These are phyloP conservation scores for Nothophoma quercina DNA, from an alignment of 2,329 filamentous ascomycete genomes.

Conservation along the genomic window DNA sequence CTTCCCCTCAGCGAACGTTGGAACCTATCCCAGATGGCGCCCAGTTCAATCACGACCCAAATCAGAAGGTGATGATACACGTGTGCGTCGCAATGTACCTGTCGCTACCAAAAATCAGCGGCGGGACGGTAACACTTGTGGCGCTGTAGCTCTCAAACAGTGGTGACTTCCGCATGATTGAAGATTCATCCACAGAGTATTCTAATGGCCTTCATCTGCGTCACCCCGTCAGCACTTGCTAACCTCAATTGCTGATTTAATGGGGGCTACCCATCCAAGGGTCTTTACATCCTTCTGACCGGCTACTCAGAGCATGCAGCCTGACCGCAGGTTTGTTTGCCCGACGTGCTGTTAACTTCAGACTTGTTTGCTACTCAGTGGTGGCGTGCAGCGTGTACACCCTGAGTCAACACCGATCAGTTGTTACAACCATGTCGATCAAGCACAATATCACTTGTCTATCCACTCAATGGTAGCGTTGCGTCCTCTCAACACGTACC, in stretches of 20 bases:
- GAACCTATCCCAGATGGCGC: neutral
- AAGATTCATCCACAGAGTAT: neutral
- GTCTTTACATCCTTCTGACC: too few relatives aligned
- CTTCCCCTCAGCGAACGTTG: neutral
- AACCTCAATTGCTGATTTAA: neutral
- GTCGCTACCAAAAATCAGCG: neutral
- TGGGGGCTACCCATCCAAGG: too few relatives aligned
- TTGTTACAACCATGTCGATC: neutral
- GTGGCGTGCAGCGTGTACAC: neutral
- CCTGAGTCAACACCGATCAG: neutral
- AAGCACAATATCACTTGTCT: neutral
- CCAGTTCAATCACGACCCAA: too few relatives aligned
- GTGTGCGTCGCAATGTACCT: too few relatives aligned
- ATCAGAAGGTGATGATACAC: too few relatives aligned
- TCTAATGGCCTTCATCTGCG: neutral
- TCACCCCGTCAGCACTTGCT: neutral
- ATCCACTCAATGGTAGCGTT: neutral
- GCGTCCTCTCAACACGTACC: neutral
- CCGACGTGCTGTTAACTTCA: neutral
- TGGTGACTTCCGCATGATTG: neutral
- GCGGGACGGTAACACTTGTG: neutral
- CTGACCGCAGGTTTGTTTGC: constrained; percentile 1
- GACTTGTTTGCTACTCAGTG: constrained; percentile 6
- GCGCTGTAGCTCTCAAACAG: neutral
- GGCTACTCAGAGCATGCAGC: neutral